Percentiles rank a stretch among this genome's conserved stretches.
These are phyloP conservation scores for Leccinum sublutescens DNA, from an alignment of 768 basidiomycete species.

Conservation along the genomic window DNA sequence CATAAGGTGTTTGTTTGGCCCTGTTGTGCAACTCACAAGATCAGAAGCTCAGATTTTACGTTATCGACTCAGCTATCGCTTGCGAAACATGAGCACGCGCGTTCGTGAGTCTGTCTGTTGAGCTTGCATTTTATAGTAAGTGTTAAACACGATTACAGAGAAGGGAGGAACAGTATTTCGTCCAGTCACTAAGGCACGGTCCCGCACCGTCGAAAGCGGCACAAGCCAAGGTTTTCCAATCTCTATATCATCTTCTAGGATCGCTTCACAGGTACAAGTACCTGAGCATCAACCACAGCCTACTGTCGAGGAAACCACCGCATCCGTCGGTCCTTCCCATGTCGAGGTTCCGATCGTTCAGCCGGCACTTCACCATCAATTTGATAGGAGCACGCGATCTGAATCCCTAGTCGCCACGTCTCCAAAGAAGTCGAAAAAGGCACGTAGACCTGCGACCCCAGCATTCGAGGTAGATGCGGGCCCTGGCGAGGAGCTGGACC, in stretches of 20 bases:
- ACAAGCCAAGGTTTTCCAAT: conserved; percentile 20
- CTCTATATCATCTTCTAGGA: conserved; percentile 17
- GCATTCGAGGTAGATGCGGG: conserved; percentile 57
- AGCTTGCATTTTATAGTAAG: background rate
- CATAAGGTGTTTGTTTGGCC: conserved; percentile 27
- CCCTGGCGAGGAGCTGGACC: conserved; percentile 77
- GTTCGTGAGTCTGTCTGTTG: conserved; percentile 53
- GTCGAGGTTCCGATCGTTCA: conserved; percentile 14
- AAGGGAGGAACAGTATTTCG: conserved; percentile 70
- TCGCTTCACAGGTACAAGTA: conserved; percentile 3
- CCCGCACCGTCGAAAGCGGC: conserved; percentile 36
- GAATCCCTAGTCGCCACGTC: conserved; percentile 14
- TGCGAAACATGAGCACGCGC: conserved; percentile 40
- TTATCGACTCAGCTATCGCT: background rate
- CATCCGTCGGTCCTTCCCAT: conserved; percentile 11
- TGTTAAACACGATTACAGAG: conserved; percentile 40
- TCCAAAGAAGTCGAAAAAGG: conserved; percentile 36
- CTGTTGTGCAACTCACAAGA: conserved; percentile 13
- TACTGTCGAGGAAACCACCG: background rate
- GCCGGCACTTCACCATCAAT: conserved; percentile 8
- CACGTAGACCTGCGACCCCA: conserved; percentile 49
- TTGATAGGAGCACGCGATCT: conserved; percentile 21
- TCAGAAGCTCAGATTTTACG: background rate
- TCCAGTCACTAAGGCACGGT: conserved; percentile 59
- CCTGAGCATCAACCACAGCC: background rate